A percentile compares a stretch with the other conserved stretches of the same genome.
Conservation (phyloP, 208 protist species). For the Tritrichomonas musculus region DNA sequence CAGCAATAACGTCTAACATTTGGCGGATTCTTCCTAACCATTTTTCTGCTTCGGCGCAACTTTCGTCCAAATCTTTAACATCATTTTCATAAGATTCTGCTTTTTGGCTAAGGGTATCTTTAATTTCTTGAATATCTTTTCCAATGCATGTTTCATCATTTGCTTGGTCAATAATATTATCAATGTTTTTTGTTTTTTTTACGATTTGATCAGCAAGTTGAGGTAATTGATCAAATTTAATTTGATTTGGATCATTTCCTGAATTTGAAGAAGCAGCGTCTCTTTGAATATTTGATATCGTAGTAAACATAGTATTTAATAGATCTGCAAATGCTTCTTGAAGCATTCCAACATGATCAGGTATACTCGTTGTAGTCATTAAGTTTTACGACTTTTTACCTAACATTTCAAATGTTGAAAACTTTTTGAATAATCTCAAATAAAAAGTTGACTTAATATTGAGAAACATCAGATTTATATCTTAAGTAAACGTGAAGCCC, state of each 20-base stretch:
- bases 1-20: slow-evolving; percentile 32
- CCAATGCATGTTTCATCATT: slow-evolving; percentile 21
- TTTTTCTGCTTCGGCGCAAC: background rate
- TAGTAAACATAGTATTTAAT: background rate
- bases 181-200: background rate
- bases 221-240: slow-evolving; percentile 5
- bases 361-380: background rate
- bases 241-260: background rate
- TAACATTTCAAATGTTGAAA: too few relatives aligned
- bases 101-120: background rate
- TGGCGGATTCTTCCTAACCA: background rate
- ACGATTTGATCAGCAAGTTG: background rate
- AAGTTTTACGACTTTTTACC: too few relatives aligned
- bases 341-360: slow-evolving; percentile 17
- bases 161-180: background rate
- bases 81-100: background rate
- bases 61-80: background rate
- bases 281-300: background rate
- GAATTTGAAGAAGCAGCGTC: background rate
- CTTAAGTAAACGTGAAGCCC: too few relatives aligned
- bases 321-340: slow-evolving; percentile 1
- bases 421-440: too few relatives aligned
- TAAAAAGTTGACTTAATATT: too few relatives aligned
- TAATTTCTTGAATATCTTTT: slow-evolving; percentile 5
- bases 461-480: too few relatives aligned